phyloP scores from a whole-genome alignment of 1,139 yeast species.

The Candida anutae region DNA sequence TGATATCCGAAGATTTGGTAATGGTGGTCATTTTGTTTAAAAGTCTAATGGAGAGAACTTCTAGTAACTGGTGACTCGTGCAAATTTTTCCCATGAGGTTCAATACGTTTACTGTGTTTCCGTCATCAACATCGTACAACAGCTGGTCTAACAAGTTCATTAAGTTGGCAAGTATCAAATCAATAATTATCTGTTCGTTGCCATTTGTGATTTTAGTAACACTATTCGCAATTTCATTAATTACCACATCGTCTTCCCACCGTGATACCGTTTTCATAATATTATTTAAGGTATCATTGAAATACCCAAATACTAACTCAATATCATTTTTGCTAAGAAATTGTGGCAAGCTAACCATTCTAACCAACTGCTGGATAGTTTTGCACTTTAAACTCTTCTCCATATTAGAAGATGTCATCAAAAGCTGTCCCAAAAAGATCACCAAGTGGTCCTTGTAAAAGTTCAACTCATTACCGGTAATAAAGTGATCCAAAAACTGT shows the following conservation, averaged over 20 bases:
- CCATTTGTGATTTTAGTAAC: constrained; percentile 39
- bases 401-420: constrained; percentile 56
- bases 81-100: constrained; percentile 38
- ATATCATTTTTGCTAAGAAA: constrained; percentile 49
- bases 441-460: constrained; percentile 58
- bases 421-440: constrained; percentile 55
- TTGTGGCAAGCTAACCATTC: constrained; percentile 37
- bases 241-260: constrained; percentile 25
- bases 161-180: constrained; percentile 53
- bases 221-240: constrained; percentile 38
- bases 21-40: constrained; percentile 29
- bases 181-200: constrained; percentile 35
- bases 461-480: constrained; percentile 18
- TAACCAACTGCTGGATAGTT: constrained; percentile 57
- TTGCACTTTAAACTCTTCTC: constrained; percentile 65
- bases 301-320: constrained; percentile 55
- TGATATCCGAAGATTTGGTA: constrained; percentile 5
- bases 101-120: constrained; percentile 15
- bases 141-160: constrained; percentile 29
- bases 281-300: constrained; percentile 47
- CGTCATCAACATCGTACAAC: background rate
- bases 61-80: constrained; percentile 40
- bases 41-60: constrained; percentile 42
- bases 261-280: constrained; percentile 27
- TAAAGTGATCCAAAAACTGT: constrained; percentile 8